These are phyloP conservation scores for Fulvia fulva DNA, from an alignment of 2,329 filamentous ascomycete species.

Conservation along the genomic window DNA sequence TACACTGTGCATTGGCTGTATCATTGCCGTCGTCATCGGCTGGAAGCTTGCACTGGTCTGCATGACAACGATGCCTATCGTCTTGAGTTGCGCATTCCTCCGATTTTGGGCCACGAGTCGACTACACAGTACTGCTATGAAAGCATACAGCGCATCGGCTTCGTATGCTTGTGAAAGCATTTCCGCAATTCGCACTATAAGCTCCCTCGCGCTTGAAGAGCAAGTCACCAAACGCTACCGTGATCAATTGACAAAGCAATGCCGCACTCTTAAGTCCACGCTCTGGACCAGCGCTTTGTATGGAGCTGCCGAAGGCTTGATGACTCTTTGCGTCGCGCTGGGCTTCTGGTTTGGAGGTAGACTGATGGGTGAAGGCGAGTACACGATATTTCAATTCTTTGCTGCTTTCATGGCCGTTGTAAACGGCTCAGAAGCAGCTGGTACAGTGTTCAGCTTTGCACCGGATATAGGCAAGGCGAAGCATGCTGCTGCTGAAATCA, in stretches of 20 bases:
- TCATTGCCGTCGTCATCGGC: constrained; percentile 45
- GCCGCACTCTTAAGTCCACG: neutral
- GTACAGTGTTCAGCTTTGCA: too few relatives aligned
- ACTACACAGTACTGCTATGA: neutral
- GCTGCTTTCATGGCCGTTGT: constrained; percentile 59
- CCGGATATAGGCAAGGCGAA: too few relatives aligned
- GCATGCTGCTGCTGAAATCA: too few relatives aligned
- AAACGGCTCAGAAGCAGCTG: constrained; percentile 61
- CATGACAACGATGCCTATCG: constrained; percentile 44
- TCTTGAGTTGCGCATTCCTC: constrained; percentile 43
- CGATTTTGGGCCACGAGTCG: constrained; percentile 36
- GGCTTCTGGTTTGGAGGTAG: constrained; percentile 34
- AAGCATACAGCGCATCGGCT: constrained; percentile 9
- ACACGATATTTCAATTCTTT: constrained; percentile 45
- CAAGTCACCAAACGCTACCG: neutral
- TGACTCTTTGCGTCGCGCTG: constrained; percentile 18
- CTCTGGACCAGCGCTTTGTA: neutral
- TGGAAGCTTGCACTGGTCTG: constrained; percentile 49
- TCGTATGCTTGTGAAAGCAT: constrained; percentile 29
- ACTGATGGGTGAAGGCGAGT: constrained; percentile 33
- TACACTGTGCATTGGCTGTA: constrained; percentile 43
- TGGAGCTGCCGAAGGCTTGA: neutral
- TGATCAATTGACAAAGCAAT: neutral
- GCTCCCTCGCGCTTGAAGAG: constrained; percentile 27
- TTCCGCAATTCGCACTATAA: constrained; percentile 28